Evolutionary conservation across 192 early-diverging fungal species (phyloP).

Genomic region (Paraglomus occultum): DNA sequence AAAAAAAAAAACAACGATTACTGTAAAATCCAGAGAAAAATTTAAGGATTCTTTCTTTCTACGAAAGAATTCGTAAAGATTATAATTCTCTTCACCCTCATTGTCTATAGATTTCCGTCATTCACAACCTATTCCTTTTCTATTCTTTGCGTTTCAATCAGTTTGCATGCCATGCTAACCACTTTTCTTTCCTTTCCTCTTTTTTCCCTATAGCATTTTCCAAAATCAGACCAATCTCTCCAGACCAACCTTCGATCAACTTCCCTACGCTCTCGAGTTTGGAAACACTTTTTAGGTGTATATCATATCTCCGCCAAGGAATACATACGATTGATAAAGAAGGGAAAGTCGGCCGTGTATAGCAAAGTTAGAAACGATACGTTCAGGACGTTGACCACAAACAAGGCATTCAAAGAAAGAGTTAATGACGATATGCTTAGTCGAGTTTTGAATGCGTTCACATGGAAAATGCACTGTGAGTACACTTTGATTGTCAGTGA

Average conservation of each 20-base stretch:
- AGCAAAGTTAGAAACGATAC: constrained; percentile 91
- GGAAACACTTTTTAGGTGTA: constrained; percentile 75
- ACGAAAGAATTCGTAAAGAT: too few relatives aligned
- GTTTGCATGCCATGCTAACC: not conserved
- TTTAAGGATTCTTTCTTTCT: too few relatives aligned
- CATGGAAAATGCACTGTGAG: constrained; percentile 73
- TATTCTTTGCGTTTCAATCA: not conserved
- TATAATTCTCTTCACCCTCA: constrained; percentile 17
- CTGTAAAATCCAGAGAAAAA: too few relatives aligned
- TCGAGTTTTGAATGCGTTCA: constrained; percentile 82
- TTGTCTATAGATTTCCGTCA: too few relatives aligned
- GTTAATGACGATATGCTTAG: constrained; percentile 75
- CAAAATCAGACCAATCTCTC: constrained; percentile 20
- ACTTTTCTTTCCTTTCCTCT: not conserved
- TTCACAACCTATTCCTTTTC: too few relatives aligned
- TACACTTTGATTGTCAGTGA: constrained; percentile 25
- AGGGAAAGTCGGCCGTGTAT: constrained; percentile 68
- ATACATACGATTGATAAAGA: constrained; percentile 69
- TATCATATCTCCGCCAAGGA: constrained; percentile 67
- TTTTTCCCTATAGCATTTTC: constrained; percentile 22
- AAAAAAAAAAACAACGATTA: too few relatives aligned
- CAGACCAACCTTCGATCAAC: constrained; percentile 21
- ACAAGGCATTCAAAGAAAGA: constrained; percentile 65
- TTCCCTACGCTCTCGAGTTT: constrained; percentile 57
- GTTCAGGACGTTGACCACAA: constrained; percentile 79